Evolutionary conservation across 2,329 filamentous ascomycete genomes (phyloP), one percentile per base, ranked within the genome.

Genomic region (Fusarium sp.): DNA sequence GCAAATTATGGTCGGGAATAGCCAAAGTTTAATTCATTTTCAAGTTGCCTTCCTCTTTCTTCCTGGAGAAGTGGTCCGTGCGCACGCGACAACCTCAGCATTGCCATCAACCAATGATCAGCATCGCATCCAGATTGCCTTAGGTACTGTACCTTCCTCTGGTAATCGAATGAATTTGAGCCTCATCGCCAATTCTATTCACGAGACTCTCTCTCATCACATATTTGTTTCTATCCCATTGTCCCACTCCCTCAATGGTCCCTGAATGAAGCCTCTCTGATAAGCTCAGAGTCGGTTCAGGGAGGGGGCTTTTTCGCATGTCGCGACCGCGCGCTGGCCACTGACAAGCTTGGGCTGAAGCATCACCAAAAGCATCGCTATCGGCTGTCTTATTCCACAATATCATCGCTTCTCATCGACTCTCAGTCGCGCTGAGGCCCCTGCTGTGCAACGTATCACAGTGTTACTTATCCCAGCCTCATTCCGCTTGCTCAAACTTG

Each of bases 201-300:
- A 40, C 25, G 37, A 51, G 42, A 54, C 32, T 34, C 18, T n/a
- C 42, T 34, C 18, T n/a, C 55, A 40, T 59, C 51, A 20, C 48
- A 34, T 34, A 46, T 41, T 40, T 20, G 4, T 21, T 49, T 41
- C 25, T 49, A 32, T 8, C 7, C 40, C 27, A 23, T 42, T 21
- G 59, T 27, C 34, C 34, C 45, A 45, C 53, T 62, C 56, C 59
- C 55, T 60, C 66, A 58, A 58, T 45, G 46, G 50, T 57, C 46
- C 47, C 66, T 72, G 69, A 60, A 75, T 75, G 73, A 73, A 65
- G 66, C 56, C 62, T 62, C 68, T 68, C 61, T 69, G 55, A 71
- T 45, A 47, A 45, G 18, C 57, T 51, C 59, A 63, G 69, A 72
- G 63, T 47, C 69, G 71, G 68, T 72, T 72, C 47, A 64, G 68